phyloP scores from a whole-genome alignment of 768 basidiomycete genomes.

The Zangia roseola region DNA sequence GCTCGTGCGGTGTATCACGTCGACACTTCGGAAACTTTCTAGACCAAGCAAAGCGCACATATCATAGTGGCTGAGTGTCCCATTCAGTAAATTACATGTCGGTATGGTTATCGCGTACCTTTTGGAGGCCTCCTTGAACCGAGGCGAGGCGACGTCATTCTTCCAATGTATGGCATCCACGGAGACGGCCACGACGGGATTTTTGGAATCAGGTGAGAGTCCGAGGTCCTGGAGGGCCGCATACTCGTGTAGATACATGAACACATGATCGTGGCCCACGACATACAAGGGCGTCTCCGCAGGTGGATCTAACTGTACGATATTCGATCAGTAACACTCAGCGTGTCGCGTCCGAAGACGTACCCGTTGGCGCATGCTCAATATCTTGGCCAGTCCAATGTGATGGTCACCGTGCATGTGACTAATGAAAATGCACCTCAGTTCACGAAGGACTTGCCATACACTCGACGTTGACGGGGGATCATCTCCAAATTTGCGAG shows the following conservation, averaged over 20 bases:
- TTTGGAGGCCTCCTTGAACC: background rate
- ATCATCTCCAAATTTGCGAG: slow-evolving; percentile 67
- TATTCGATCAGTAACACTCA: background rate
- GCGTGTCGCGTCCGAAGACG: background rate
- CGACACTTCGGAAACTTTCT: slow-evolving; percentile 59
- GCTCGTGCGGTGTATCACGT: slow-evolving; percentile 68
- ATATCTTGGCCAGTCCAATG: slow-evolving; percentile 71
- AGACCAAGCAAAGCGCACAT: slow-evolving; percentile 59
- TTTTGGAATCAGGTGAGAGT: slow-evolving; percentile 43
- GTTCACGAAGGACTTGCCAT: slow-evolving; percentile 60
- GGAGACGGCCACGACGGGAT: slow-evolving; percentile 55
- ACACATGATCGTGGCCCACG: slow-evolving; percentile 54
- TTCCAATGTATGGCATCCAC: slow-evolving; percentile 56
- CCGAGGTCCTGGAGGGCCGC: slow-evolving; percentile 73
- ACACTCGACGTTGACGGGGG: slow-evolving; percentile 36
- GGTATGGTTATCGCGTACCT: slow-evolving; percentile 2
- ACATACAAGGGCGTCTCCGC: slow-evolving; percentile 67
- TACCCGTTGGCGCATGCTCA: slow-evolving; percentile 70
- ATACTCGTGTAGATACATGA: slow-evolving; percentile 71
- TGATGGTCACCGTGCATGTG: slow-evolving; percentile 96
- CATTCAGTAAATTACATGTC: background rate
- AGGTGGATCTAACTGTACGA: slow-evolving; percentile 58
- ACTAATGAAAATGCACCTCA: slow-evolving; percentile 82
- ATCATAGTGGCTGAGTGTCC: slow-evolving; percentile 38
- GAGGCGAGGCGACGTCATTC: slow-evolving; percentile 34